Conservation (phyloP, 177 flowering plant species). For the Vitis hybrid region DNA sequence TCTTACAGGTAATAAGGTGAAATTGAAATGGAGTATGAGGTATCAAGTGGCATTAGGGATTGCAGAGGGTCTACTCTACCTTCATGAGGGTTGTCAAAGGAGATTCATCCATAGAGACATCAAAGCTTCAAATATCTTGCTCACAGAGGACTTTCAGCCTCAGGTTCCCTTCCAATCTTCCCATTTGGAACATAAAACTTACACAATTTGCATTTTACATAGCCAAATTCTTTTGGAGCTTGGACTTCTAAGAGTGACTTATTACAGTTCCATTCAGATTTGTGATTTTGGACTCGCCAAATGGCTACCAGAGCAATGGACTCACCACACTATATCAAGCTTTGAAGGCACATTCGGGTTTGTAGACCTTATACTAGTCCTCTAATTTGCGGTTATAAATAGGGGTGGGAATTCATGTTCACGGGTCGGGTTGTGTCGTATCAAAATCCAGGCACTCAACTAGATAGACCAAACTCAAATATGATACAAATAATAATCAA, state of each 20-base stretch:
- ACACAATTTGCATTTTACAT: not conserved
- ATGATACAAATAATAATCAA: too few relatives aligned
- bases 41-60: conserved; percentile 42
- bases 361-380: conserved; percentile 1
- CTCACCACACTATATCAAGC: conserved; percentile 42
- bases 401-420: too few relatives aligned
- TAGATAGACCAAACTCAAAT: too few relatives aligned
- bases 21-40: conserved; percentile 36
- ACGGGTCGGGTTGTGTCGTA: too few relatives aligned
- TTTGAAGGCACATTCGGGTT: conserved; percentile 61
- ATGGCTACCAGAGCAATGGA: conserved; percentile 60
- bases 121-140: conserved; percentile 57
- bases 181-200: not conserved
- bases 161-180: conserved; percentile 26
- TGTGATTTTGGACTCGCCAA: conserved; percentile 63
- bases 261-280: conserved; percentile 25
- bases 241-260: not conserved
- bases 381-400: not conserved
- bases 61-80: conserved; percentile 44
- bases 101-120: conserved; percentile 60
- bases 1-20: conserved; percentile 34
- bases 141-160: conserved; percentile 43
- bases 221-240: not conserved
- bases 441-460: too few relatives aligned
- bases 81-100: conserved; percentile 47